phyloP scores from a whole-genome alignment of 2,329 filamentous ascomycete species.

The Aspergillus fumigatiaffinis region DNA sequence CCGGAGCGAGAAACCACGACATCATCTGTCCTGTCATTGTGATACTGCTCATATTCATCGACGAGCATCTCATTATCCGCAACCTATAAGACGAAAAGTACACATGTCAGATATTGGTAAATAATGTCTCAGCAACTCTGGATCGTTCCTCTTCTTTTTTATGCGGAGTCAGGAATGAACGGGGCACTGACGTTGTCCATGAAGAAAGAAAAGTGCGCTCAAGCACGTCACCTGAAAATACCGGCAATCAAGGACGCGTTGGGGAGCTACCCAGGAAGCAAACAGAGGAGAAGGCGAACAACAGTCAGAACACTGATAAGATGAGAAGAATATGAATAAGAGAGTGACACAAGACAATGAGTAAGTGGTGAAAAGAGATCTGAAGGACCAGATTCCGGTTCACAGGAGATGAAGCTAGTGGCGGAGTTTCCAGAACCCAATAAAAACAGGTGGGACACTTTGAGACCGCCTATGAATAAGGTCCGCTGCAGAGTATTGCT shows the following conservation, averaged over 20 bases:
- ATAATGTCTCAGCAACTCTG: neutral
- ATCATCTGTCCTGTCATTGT: slow-evolving; percentile 59
- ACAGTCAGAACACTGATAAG: slow-evolving; percentile 2
- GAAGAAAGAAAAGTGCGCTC: slow-evolving; percentile 33
- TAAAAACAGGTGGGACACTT: slow-evolving; percentile 6
- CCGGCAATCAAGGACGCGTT: slow-evolving; percentile 18
- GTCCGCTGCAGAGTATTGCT: neutral
- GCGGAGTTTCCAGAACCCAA: slow-evolving; percentile 21
- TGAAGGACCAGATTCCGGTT: slow-evolving; percentile 15
- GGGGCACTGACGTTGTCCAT: slow-evolving; percentile 44
- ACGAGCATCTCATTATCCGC: slow-evolving; percentile 60
- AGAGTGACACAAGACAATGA: slow-evolving; percentile 8
- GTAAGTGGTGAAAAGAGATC: slow-evolving; percentile 16
- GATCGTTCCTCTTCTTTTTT: neutral
- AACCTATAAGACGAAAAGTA: slow-evolving; percentile 41
- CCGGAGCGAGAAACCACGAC: slow-evolving; percentile 61
- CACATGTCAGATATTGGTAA: slow-evolving; percentile 26
- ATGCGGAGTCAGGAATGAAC: neutral
- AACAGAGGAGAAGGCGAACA: slow-evolving; percentile 5
- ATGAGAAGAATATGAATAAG: slow-evolving; percentile 4
- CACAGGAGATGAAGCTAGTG: slow-evolving; percentile 19
- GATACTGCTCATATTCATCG: slow-evolving; percentile 54
- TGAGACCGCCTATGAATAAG: neutral
- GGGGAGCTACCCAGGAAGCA: neutral
- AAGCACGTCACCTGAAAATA: slow-evolving; percentile 25